Base-by-base conservation (phyloP, 2,329 filamentous ascomycete genomes). In the Fonsecaea erecta region DNA sequence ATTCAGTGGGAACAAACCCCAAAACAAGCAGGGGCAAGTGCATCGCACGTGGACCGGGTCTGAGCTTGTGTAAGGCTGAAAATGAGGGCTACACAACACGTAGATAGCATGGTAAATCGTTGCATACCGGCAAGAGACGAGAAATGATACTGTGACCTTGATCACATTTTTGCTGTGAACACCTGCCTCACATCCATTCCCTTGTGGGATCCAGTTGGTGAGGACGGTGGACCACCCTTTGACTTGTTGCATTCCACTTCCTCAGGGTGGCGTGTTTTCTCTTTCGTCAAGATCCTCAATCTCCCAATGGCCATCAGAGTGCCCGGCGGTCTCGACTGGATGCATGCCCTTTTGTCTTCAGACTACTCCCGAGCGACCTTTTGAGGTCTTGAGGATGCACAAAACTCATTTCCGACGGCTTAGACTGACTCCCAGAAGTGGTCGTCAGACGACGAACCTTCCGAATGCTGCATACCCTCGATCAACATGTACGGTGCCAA, bases 11-110 rank as follows among this genome's bases (percentile, higher is more conserved):
- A 32, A 59, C 3, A 60, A 52, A 24, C 6, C 63, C 18, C 46
- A 52, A 28, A 63, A 59, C 28, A 51, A 63, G 32, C 60, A 65
- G 18, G 28, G 40, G 9, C 35, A 62, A 46, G 28, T 34, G 14
- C 62, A 64, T 14, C 46, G 63, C 40, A 51, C 57, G n/a, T 68
- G 67, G 67, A 30, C 64, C 6, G 67, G 67, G 8, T 58, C 59
- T 5, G 67, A 68, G 51, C 46, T 35, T 9, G 64, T 68, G 14
- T 68, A 51, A 60, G 34, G 24, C 34, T 48, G 18, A 34, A 48
- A 8, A 24, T 32, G 28, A 30, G 28, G 28, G 28, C 14, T 28
- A 24, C 1, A 16, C 14, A 1, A 6, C 14, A 9, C 16, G 24
- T 18, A 60, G 57, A 40, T 52, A 60, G 57, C 30, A 40, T 11